A percentile compares a stretch with the other conserved stretches of the same genome.
Conservation (phyloP, 495 filamentous ascomycete genomes). For the Penicillium roqueforti region DNA sequence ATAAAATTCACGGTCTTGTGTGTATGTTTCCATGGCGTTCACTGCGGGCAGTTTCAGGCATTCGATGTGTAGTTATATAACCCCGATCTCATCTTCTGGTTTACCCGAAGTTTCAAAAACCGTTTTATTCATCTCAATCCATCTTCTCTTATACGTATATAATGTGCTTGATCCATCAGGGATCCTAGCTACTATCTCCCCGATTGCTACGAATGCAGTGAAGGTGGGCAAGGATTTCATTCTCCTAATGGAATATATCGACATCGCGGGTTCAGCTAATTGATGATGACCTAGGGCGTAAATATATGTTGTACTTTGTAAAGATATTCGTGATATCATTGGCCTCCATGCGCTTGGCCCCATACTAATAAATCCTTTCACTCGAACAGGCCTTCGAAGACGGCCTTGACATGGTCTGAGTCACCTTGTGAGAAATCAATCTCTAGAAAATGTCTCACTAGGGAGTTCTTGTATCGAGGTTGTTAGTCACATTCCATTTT, state of each 20-base stretch:
- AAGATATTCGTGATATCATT: not conserved
- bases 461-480: conserved; percentile 21
- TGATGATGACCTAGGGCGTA: conserved; percentile 1
- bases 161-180: not conserved
- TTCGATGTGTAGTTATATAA: conserved; percentile 32
- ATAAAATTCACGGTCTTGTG: conserved; percentile 19
- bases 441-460: conserved; percentile 35
- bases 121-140: conserved; percentile 3
- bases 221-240: not conserved
- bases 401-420: conserved; percentile 7
- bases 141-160: conserved; percentile 4
- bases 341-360: not conserved
- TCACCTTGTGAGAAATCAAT: conserved; percentile 23
- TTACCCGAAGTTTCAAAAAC: conserved; percentile 10
- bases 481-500: conserved; percentile 2
- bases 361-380: not conserved
- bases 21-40: conserved; percentile 32
- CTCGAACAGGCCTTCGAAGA: conserved; percentile 25
- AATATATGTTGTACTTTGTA: not conserved
- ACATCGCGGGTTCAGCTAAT: not conserved
- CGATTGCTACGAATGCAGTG: not conserved
- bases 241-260: conserved; percentile 15
- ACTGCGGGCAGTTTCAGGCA: conserved; percentile 28
- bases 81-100: conserved; percentile 9
- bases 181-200: not conserved